Evolutionary conservation across 1,284 basidiomycete genomes (phyloP).

Genomic region (Papiliotrema fonsecae): DNA sequence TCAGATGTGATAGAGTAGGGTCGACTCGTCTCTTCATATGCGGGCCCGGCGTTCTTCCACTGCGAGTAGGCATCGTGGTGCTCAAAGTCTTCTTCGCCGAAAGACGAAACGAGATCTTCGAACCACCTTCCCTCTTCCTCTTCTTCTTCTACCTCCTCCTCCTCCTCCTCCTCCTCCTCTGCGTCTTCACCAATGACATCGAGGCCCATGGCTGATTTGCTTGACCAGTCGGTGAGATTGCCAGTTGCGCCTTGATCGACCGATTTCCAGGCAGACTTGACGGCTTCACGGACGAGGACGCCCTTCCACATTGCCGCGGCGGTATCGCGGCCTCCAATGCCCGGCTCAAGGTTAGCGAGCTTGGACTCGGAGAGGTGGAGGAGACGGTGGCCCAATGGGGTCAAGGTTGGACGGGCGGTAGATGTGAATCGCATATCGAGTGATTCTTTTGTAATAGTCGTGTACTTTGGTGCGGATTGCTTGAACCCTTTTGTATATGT

Average conservation of each 20-base stretch:
- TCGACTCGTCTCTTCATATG: too few species aligned
- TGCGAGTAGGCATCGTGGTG: slow-evolving; percentile 6
- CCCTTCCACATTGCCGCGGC: slow-evolving; percentile 24
- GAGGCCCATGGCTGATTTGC: slow-evolving; percentile 31
- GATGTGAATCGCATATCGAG: slow-evolving; percentile 36
- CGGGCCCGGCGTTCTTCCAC: slow-evolving; percentile 29
- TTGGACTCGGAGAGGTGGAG: slow-evolving; percentile 38
- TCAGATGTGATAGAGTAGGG: slow-evolving; percentile 22
- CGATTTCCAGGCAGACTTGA: slow-evolving; percentile 37
- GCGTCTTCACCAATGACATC: slow-evolving; percentile 39
- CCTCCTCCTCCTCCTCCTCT: slow-evolving; percentile 26
- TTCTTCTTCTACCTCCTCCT: slow-evolving; percentile 8
- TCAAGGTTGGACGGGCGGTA: slow-evolving; percentile 29
- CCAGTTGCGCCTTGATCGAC: slow-evolving; percentile 24
- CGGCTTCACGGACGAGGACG: slow-evolving; percentile 37
- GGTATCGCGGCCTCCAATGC: slow-evolving; percentile 23
- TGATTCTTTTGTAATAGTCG: not conserved
- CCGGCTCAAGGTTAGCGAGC: slow-evolving; percentile 29
- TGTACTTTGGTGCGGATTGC: not conserved
- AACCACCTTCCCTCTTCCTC: slow-evolving; percentile 36
- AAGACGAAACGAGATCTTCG: slow-evolving; percentile 31
- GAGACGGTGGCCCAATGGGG: slow-evolving; percentile 39
- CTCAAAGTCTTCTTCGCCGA: slow-evolving; percentile 24
- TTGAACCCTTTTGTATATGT: not conserved
- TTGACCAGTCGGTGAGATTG: slow-evolving; percentile 36